phyloP scores from a whole-genome alignment of 2,329 filamentous ascomycete species.

The Stemphylium beticola region DNA sequence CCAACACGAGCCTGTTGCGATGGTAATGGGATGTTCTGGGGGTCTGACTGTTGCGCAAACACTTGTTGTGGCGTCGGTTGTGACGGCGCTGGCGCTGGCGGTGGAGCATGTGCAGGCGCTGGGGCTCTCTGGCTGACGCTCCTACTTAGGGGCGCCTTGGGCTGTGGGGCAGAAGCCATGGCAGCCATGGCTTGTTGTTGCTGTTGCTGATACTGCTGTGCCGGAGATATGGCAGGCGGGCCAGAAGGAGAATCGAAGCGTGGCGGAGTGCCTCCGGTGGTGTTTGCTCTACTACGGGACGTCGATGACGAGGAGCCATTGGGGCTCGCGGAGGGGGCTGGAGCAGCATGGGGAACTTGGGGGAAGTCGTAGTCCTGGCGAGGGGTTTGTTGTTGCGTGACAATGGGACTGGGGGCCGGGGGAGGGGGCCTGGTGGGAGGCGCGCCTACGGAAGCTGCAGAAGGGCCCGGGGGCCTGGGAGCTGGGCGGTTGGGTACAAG shows the following conservation, averaged over 20 bases:
- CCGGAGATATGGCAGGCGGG: constrained; percentile 45
- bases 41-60: constrained; percentile 49
- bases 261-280: constrained; percentile 47
- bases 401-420: constrained; percentile 58
- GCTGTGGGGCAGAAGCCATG: constrained; percentile 70
- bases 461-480: constrained; percentile 76
- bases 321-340: constrained; percentile 48
- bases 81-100: constrained; percentile 52
- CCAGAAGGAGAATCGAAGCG: constrained; percentile 55
- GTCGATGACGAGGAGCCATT: constrained; percentile 42
- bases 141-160: constrained; percentile 75
- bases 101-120: constrained; percentile 38
- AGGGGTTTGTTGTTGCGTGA: constrained; percentile 34
- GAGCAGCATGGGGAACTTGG: constrained; percentile 52
- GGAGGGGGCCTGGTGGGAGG: constrained; percentile 64
- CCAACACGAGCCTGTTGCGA: constrained; percentile 60
- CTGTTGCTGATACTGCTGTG: constrained; percentile 73
- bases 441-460: constrained; percentile 53
- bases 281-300: constrained; percentile 52
- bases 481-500: constrained; percentile 83
- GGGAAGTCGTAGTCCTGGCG: constrained; percentile 51
- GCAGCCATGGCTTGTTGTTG: constrained; percentile 78
- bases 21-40: constrained; percentile 52
- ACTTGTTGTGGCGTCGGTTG: constrained; percentile 59
- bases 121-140: constrained; percentile 71